A percentile compares a stretch with the other conserved stretches of the same genome.
Evolutionary conservation across 805 yeast genomes (phyloP).

Genomic region (Ogataea pini): DNA sequence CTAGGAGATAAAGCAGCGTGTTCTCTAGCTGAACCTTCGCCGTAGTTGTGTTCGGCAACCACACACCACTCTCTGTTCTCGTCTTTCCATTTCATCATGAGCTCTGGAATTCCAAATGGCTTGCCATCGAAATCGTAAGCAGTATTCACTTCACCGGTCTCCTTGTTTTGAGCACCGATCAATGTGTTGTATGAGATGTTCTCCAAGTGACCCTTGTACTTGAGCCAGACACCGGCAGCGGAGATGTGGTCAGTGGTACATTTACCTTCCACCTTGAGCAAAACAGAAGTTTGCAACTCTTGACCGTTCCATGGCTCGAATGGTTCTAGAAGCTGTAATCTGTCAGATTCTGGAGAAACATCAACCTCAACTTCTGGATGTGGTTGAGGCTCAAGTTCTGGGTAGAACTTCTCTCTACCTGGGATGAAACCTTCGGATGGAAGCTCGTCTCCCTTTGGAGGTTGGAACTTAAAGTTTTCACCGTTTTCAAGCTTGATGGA

Average conservation of each 20-base stretch:
- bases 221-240: constrained; percentile 98
- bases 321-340: constrained; percentile 89
- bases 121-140: constrained; percentile 86
- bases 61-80: constrained; percentile 88
- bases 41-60: constrained; percentile 96
- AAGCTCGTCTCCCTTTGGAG: constrained; percentile 88
- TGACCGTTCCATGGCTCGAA: constrained; percentile 84
- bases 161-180: constrained; percentile 96
- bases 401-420: constrained; percentile 66
- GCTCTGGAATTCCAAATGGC: constrained; percentile 83
- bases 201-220: constrained; percentile 96
- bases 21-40: constrained; percentile 99
- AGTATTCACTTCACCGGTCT: constrained; percentile 92
- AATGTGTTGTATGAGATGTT: constrained; percentile 93
- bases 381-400: constrained; percentile 56
- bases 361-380: constrained; percentile 49
- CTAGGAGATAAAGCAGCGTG: constrained; percentile 97
- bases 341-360: constrained; percentile 83
- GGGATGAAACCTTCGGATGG: constrained; percentile 88
- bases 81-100: constrained; percentile 93
- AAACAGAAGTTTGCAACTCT: constrained; percentile 73
- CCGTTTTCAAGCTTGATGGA: constrained; percentile 86
- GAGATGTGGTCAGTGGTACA: constrained; percentile 99
- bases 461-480: constrained; percentile 81
- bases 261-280: constrained; percentile 93